A percentile compares a stretch with the other conserved stretches of the same genome.
These are phyloP conservation scores for Ilyonectria mors-panacis DNA, from an alignment of 2,329 filamentous ascomycete genomes.

Conservation along the genomic window DNA sequence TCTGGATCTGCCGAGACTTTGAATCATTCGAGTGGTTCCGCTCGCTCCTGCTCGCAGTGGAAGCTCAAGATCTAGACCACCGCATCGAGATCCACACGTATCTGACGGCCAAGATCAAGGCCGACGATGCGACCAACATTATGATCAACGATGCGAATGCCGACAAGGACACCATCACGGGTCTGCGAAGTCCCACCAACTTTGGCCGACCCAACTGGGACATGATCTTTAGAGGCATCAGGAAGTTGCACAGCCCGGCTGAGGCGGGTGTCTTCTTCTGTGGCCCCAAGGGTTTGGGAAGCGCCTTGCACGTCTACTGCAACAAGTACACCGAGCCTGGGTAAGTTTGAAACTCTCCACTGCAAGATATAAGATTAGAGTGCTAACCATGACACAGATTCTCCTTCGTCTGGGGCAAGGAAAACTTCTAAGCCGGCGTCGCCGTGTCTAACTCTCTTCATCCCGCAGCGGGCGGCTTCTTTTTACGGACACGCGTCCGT, in stretches of 20 bases:
- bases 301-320: conserved; percentile 84
- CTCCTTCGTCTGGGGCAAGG: conserved; percentile 78
- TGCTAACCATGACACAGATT: conserved; percentile 62
- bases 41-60: conserved; percentile 85
- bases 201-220: conserved; percentile 92
- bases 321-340: conserved; percentile 90
- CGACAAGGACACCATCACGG: conserved; percentile 88
- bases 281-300: conserved; percentile 85
- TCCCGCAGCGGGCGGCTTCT: neutral
- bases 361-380: conserved; percentile 26
- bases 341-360: conserved; percentile 62
- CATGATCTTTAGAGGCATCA: conserved; percentile 87
- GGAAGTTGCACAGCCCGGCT: conserved; percentile 81
- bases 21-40: conserved; percentile 93
- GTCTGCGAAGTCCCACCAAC: conserved; percentile 85
- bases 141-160: conserved; percentile 93
- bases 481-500: neutral
- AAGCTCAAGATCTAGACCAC: conserved; percentile 87
- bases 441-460: neutral
- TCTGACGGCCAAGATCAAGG: conserved; percentile 88
- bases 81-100: conserved; percentile 93
- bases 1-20: conserved; percentile 93
- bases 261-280: conserved; percentile 89
- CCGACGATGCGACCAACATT: conserved; percentile 89
- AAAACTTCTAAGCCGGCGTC: conserved; percentile 69